Evolutionary conservation across 148 eudicot genomes (phyloP).

Genomic region (Silene conica): DNA sequence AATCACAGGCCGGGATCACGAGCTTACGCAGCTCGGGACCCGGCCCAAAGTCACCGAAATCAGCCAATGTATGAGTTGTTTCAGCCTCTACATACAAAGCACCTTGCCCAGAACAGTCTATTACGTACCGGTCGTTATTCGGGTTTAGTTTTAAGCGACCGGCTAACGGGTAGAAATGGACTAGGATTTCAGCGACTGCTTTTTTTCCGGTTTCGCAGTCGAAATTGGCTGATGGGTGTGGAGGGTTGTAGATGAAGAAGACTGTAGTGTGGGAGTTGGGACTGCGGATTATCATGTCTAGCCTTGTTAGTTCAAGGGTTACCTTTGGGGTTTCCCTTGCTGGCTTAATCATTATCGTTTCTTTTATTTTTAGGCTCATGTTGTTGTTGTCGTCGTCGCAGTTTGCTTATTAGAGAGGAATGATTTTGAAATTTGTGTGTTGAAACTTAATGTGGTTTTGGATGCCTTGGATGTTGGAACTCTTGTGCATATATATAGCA

Average conservation of each 20-base stretch:
- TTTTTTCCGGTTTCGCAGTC: neutral
- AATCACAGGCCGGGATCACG: slow-evolving; percentile 35
- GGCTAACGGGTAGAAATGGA: slow-evolving; percentile 13
- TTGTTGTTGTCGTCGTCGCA: no score
- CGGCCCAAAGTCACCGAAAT: slow-evolving; percentile 44
- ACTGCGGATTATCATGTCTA: slow-evolving; percentile 8
- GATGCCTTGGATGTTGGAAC: no score
- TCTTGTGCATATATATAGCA: no score
- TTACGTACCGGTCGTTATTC: slow-evolving; percentile 20
- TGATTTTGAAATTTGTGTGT: no score
- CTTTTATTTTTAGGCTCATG: slow-evolving; percentile 9
- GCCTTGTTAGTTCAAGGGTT: neutral
- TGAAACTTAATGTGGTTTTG: no score
- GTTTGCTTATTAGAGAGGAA: neutral
- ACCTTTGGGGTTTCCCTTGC: neutral
- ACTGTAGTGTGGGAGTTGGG: neutral
- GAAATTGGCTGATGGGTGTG: neutral
- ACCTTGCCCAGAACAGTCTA: slow-evolving; percentile 27
- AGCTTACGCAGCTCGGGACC: slow-evolving; percentile 29
- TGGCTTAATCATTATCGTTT: slow-evolving; percentile 1
- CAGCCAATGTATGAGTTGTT: slow-evolving; percentile 26
- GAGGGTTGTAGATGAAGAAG: slow-evolving; percentile 1
- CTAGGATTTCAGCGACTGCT: slow-evolving; percentile 1
- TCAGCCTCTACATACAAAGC: slow-evolving; percentile 27
- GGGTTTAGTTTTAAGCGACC: slow-evolving; percentile 17